A percentile compares a stretch with the other conserved stretches of the same genome.
Conservation (phyloP, 208 protist genomes). For the Phytomonas sp. region DNA sequence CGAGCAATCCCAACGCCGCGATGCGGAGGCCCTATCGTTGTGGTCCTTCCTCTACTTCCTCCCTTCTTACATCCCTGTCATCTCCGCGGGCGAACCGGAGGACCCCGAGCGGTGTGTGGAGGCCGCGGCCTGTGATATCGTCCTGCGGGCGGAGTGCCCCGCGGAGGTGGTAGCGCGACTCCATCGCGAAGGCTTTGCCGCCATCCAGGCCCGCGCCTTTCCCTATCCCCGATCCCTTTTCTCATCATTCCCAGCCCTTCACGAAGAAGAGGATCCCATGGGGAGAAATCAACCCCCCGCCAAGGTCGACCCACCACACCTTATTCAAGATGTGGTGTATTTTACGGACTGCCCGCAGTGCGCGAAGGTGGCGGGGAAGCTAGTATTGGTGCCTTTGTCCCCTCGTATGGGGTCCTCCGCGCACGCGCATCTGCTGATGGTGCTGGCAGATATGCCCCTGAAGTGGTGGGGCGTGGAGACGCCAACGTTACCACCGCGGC, state of each 20-base stretch:
- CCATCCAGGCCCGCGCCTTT: slow-evolving; percentile 8
- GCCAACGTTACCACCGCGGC: background rate
- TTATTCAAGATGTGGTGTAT: slow-evolving; percentile 19
- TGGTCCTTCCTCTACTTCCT: slow-evolving; percentile 27
- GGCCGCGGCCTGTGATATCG: slow-evolving; percentile 12
- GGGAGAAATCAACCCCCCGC: background rate
- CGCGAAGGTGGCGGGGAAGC: slow-evolving; percentile 17
- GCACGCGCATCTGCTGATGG: slow-evolving; percentile 14
- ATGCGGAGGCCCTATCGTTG: slow-evolving; percentile 18
- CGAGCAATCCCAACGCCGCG: background rate
- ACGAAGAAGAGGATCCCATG: slow-evolving; percentile 12
- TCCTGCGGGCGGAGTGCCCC: slow-evolving; percentile 21
- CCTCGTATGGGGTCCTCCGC: slow-evolving; percentile 11
- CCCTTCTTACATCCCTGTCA: slow-evolving; percentile 20
- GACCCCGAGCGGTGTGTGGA: slow-evolving; percentile 19
- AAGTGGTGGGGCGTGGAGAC: slow-evolving; percentile 9
- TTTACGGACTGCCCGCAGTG: slow-evolving; percentile 31
- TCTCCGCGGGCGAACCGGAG: slow-evolving; percentile 25
- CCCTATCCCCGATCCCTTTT: background rate
- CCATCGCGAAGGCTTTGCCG: slow-evolving; percentile 19
- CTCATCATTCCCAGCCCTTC: background rate
- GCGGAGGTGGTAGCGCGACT: slow-evolving; percentile 11
- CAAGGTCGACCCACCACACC: background rate
- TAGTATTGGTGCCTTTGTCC: slow-evolving; percentile 33
- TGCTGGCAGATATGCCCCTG: slow-evolving; percentile 15